Evolutionary conservation across 805 yeast genomes (phyloP), one percentile per base, ranked within the genome.

Genomic region (Yamadazyma philogaea): DNA sequence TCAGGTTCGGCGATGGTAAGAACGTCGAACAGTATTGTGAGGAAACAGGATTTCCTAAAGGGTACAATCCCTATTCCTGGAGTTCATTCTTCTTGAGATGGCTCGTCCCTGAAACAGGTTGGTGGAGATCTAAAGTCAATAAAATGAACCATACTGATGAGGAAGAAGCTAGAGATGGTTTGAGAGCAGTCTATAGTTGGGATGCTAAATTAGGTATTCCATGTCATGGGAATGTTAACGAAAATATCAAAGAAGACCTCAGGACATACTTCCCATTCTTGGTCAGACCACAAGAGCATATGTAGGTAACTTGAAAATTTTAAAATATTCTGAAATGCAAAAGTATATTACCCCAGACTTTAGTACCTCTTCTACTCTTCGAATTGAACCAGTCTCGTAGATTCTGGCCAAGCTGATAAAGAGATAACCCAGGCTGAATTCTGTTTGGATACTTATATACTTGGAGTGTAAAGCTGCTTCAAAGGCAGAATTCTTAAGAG

Each of bases 181-280:
- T 63, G 21, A 47, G 54, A 27, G 56, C 66, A 20, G 51, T 70
- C 16, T 39, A 61, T 24, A 42, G 50, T 6, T 71, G 75, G 75
- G 72, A 73, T 30, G 72, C 78, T 44, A 72, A 72, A 8, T 61
- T 63, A 10, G 60, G 78, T 37, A 73, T 82, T 30, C 61, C 72
- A 50, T 76, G 82, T 48, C 87, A 81, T 53, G 88, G 88, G 12
- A 75, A 74, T 47, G 64, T 78, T 7, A 62, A 81, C 42, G 78
- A 75, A 17, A 54, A 58, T 40, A 67, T 64, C 1, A 61, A 61
- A 46, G 44, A 45, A 14, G 54, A 51, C 10, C 63, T 61, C 49
- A 44, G 51, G 32, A 36, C 37, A 15, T 45, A 18, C 27, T 49
- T 47, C 30, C 41, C 44, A 18, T 45, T 49, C 30, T 37, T 37